Conservation (phyloP, 2,329 filamentous ascomycete genomes). For the Zasmidium cellare region DNA sequence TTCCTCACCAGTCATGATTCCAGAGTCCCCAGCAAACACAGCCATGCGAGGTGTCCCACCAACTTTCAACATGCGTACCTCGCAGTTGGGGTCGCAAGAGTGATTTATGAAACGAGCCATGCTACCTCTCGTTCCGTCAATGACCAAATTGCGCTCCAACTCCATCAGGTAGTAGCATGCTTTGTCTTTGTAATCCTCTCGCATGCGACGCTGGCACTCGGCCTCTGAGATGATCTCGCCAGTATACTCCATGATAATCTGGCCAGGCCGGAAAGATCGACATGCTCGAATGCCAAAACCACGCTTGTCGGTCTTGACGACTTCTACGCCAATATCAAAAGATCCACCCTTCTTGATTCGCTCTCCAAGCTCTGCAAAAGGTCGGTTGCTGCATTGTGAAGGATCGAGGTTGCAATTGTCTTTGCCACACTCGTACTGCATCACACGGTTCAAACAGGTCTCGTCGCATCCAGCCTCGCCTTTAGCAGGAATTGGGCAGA, state of each 20-base stretch:
- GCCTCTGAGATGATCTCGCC: slow-evolving; percentile 96
- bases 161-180: slow-evolving; percentile 99
- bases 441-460: slow-evolving; percentile 89
- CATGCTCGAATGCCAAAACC: slow-evolving; percentile 92
- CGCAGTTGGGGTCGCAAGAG: slow-evolving; percentile 92
- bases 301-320: slow-evolving; percentile 84
- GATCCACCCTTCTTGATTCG: slow-evolving; percentile 75
- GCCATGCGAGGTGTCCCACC: slow-evolving; percentile 93
- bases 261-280: slow-evolving; percentile 79
- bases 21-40: slow-evolving; percentile 84
- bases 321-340: slow-evolving; percentile 91
- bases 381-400: slow-evolving; percentile 78
- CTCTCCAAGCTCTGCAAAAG: slow-evolving; percentile 76
- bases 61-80: slow-evolving; percentile 83
- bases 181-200: slow-evolving; percentile 88
- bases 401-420: slow-evolving; percentile 80
- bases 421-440: slow-evolving; percentile 95
- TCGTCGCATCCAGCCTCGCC: slow-evolving; percentile 79
- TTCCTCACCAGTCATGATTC: slow-evolving; percentile 93
- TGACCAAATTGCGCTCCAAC: slow-evolving; percentile 97
- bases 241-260: slow-evolving; percentile 98
- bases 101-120: slow-evolving; percentile 98
- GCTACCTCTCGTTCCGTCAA: slow-evolving; percentile 92
- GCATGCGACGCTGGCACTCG: slow-evolving; percentile 92
- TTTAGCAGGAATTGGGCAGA: slow-evolving; percentile 61